These are phyloP conservation scores for Claviceps sp. DNA, from an alignment of 2,329 filamentous ascomycete genomes.

Conservation along the genomic window DNA sequence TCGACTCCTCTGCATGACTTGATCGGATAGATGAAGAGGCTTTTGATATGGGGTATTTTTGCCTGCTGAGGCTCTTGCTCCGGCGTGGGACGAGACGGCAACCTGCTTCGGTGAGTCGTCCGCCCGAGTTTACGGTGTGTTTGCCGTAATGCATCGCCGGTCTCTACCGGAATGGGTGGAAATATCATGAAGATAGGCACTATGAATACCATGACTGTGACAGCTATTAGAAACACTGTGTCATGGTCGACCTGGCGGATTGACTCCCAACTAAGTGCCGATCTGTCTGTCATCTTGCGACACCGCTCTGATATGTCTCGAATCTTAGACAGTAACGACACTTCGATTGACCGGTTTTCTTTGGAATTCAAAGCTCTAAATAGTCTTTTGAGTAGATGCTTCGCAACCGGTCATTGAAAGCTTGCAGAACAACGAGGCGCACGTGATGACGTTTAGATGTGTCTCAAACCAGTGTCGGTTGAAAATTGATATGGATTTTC, in stretches of 20 bases:
- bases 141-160: conserved; percentile 39
- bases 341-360: too few species aligned
- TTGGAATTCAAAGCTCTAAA: too few species aligned
- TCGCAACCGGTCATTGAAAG: too few species aligned
- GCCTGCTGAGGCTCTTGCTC: conserved; percentile 11
- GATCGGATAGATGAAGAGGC: conserved; percentile 68
- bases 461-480: too few species aligned
- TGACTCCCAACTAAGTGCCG: neutral
- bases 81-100: conserved; percentile 15
- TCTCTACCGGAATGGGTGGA: conserved; percentile 38
- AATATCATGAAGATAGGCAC: conserved; percentile 41
- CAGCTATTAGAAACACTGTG: conserved; percentile 25
- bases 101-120: conserved; percentile 22
- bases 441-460: too few species aligned
- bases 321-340: too few species aligned
- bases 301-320: neutral
- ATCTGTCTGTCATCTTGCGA: neutral
- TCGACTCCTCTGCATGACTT: conserved; percentile 74
- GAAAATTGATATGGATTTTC: too few species aligned
- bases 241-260: conserved; percentile 16
- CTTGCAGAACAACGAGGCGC: too few species aligned
- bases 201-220: conserved; percentile 36
- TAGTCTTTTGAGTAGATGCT: too few species aligned
- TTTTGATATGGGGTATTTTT: conserved; percentile 30
- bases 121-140: conserved; percentile 39